Conservation (phyloP, 805 yeast species). For the Grigorovia transvaalensis region DNA sequence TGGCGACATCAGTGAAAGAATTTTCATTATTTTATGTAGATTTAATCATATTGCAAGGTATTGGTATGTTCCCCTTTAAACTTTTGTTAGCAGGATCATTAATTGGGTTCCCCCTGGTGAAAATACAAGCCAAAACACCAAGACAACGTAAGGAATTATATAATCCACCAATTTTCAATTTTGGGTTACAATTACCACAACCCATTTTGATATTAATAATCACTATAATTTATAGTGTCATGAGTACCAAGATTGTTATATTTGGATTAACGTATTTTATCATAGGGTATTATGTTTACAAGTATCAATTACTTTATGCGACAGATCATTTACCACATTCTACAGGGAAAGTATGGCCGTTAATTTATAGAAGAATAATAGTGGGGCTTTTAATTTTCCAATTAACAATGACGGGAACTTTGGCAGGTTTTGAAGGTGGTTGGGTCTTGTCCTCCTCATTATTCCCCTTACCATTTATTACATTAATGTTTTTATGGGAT, state of each 20-base stretch:
- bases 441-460: slow-evolving; percentile 62
- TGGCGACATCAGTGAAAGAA: slow-evolving; percentile 72
- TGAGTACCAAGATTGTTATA: slow-evolving; percentile 76
- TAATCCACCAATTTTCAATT: slow-evolving; percentile 85
- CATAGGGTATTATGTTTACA: slow-evolving; percentile 79
- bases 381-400: slow-evolving; percentile 78
- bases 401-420: slow-evolving; percentile 83
- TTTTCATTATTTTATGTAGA: slow-evolving; percentile 86
- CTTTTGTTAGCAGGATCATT: slow-evolving; percentile 72
- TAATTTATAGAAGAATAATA: slow-evolving; percentile 71
- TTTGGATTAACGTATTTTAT: slow-evolving; percentile 79
- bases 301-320: slow-evolving; percentile 81
- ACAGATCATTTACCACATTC: slow-evolving; percentile 95
- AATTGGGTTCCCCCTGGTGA: slow-evolving; percentile 60
- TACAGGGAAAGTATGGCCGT: slow-evolving; percentile 94
- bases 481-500: slow-evolving; percentile 60
- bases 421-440: slow-evolving; percentile 69
- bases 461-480: slow-evolving; percentile 64
- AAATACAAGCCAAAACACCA: slow-evolving; percentile 62
- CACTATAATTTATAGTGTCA: slow-evolving; percentile 75
- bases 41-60: slow-evolving; percentile 66
- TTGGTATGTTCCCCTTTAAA: slow-evolving; percentile 86
- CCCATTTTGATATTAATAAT: slow-evolving; percentile 80
- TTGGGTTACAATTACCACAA: slow-evolving; percentile 85
- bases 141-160: slow-evolving; percentile 66